Evolutionary conservation across 129 eudicot species (phyloP).

Genomic region (Tanacetum coccineum): DNA sequence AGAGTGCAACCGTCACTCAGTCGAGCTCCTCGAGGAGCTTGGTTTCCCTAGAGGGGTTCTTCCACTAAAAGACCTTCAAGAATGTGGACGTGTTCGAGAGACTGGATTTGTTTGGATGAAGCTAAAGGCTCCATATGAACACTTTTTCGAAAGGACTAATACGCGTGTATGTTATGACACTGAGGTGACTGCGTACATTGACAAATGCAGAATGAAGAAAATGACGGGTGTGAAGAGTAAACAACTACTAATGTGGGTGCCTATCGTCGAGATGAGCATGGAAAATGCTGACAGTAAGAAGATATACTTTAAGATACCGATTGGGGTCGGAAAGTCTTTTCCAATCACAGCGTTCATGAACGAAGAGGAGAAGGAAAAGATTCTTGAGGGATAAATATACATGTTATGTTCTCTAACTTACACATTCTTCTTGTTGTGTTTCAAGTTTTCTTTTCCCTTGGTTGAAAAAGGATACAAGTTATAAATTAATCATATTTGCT

Average conservation of each 20-base stretch:
- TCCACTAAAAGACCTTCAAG: slow-evolving; percentile 71
- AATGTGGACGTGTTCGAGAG: slow-evolving; percentile 71
- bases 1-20: slow-evolving; percentile 49
- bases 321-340: slow-evolving; percentile 61
- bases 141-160: slow-evolving; percentile 54
- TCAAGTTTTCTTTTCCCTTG: too few species aligned
- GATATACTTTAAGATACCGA: slow-evolving; percentile 68
- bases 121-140: slow-evolving; percentile 79
- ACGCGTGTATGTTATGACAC: slow-evolving; percentile 58
- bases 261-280: slow-evolving; percentile 65
- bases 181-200: slow-evolving; percentile 78
- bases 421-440: too few species aligned
- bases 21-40: slow-evolving; percentile 56
- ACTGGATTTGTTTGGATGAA: slow-evolving; percentile 86
- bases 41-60: slow-evolving; percentile 83
- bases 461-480: too few species aligned
- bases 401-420: too few species aligned
- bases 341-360: slow-evolving; percentile 74
- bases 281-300: slow-evolving; percentile 37
- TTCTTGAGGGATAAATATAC: slow-evolving; percentile 13
- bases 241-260: slow-evolving; percentile 77
- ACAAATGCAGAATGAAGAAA: slow-evolving; percentile 74
- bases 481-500: too few species aligned
- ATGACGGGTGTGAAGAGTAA: slow-evolving; percentile 88
- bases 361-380: slow-evolving; percentile 57